Percentiles rank a stretch among this genome's conserved stretches.
Evolutionary conservation across 306 rosid genomes (phyloP).

Genomic region (Quillaja saponaria): DNA sequence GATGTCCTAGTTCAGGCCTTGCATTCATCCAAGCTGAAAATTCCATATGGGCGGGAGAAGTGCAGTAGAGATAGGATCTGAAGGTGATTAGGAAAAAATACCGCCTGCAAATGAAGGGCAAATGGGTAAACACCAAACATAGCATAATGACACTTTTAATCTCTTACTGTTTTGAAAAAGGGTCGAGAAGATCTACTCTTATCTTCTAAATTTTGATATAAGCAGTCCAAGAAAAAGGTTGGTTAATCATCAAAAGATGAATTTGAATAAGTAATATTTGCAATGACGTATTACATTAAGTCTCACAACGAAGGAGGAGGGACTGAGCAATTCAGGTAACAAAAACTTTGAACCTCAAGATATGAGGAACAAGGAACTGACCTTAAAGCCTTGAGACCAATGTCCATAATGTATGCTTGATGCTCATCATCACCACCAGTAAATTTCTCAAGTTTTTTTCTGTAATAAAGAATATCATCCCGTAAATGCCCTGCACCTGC

Average conservation of each 20-base stretch:
- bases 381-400: slow-evolving; percentile 89
- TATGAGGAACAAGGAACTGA: slow-evolving; percentile 22
- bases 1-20: slow-evolving; percentile 91
- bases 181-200: too few species aligned
- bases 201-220: too few species aligned
- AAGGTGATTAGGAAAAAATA: slow-evolving; percentile 80
- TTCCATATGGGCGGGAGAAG: slow-evolving; percentile 42
- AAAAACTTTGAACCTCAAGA: not conserved
- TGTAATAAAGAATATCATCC: slow-evolving; percentile 74
- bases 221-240: too few species aligned
- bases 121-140: slow-evolving; percentile 21
- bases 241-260: not conserved
- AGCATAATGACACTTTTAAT: too few species aligned
- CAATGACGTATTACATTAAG: not conserved
- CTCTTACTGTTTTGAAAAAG: too few species aligned
- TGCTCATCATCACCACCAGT: slow-evolving; percentile 67
- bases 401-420: slow-evolving; percentile 62
- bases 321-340: not conserved
- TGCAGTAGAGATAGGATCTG: slow-evolving; percentile 82
- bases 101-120: slow-evolving; percentile 55
- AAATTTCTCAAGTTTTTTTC: slow-evolving; percentile 61
- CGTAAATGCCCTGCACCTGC: slow-evolving; percentile 86
- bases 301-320: not conserved
- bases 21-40: slow-evolving; percentile 78
- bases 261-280: not conserved